Conservation (phyloP, 805 yeast species). For the Myxozyma nipponensis region DNA sequence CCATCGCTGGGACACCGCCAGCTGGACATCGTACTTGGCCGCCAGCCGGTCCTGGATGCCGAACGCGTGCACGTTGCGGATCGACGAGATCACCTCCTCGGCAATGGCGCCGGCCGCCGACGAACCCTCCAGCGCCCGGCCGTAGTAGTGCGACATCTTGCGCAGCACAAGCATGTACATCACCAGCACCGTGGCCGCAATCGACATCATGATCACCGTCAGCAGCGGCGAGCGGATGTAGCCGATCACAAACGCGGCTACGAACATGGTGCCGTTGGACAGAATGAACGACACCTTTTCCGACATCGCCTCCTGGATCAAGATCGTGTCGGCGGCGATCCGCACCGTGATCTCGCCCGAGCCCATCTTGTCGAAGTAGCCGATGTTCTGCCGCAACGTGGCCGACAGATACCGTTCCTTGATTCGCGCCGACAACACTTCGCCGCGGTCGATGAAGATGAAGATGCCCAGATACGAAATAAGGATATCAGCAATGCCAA, state of each 20-base stretch:
- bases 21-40: slow-evolving; percentile 23
- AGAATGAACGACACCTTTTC: slow-evolving; percentile 41
- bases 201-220: slow-evolving; percentile 37
- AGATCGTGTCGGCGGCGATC: slow-evolving; percentile 41
- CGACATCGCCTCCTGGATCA: slow-evolving; percentile 43
- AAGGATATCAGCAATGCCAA: slow-evolving; percentile 19
- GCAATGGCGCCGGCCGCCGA: slow-evolving; percentile 36
- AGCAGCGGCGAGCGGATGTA: slow-evolving; percentile 39
- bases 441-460: slow-evolving; percentile 41
- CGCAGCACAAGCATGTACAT: slow-evolving; percentile 33
- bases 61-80: slow-evolving; percentile 43
- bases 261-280: slow-evolving; percentile 39
- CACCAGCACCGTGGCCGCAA: slow-evolving; percentile 35
- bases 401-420: slow-evolving; percentile 39
- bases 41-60: slow-evolving; percentile 41
- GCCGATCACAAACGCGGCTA: slow-evolving; percentile 39
- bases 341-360: slow-evolving; percentile 44
- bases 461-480: slow-evolving; percentile 35
- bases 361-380: slow-evolving; percentile 42
- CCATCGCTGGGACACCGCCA: slow-evolving; percentile 15
- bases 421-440: slow-evolving; percentile 41
- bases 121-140: slow-evolving; percentile 12
- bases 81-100: slow-evolving; percentile 41
- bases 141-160: slow-evolving; percentile 29
- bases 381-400: slow-evolving; percentile 41